These are phyloP conservation scores for Acanthamoeba royreba DNA, from an alignment of 208 protist species.

Conservation along the genomic window DNA sequence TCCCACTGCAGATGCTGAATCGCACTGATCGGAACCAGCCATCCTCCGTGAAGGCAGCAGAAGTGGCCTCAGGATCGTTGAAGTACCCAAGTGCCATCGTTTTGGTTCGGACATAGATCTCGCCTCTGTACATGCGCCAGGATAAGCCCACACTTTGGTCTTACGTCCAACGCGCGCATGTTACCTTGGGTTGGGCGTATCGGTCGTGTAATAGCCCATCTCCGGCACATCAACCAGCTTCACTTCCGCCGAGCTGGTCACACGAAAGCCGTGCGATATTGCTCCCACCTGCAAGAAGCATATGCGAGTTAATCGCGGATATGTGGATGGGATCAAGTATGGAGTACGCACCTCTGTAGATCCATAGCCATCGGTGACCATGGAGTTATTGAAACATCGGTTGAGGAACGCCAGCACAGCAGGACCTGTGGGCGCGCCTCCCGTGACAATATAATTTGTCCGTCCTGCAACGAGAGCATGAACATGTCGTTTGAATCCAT, in stretches of 20 bases:
- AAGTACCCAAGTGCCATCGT: slow-evolving; percentile 55
- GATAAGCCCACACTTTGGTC: too few relatives aligned
- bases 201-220: slow-evolving; percentile 79
- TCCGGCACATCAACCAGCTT: slow-evolving; percentile 88
- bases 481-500: too few relatives aligned
- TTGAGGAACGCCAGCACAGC: slow-evolving; percentile 77
- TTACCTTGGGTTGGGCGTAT: slow-evolving; percentile 48
- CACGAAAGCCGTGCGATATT: background rate
- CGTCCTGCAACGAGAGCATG: too few relatives aligned
- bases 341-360: background rate
- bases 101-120: slow-evolving; percentile 37
- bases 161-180: too few relatives aligned
- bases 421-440: slow-evolving; percentile 76
- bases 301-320: too few relatives aligned
- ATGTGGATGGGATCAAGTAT: too few relatives aligned
- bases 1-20: too few relatives aligned
- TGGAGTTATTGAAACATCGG: background rate
- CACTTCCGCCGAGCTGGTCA: slow-evolving; percentile 71
- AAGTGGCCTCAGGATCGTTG: slow-evolving; percentile 48
- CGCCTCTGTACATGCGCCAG: background rate
- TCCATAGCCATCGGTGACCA: slow-evolving; percentile 38
- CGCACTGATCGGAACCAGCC: background rate
- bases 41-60: background rate
- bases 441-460: slow-evolving; percentile 70
- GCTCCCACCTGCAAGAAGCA: background rate